Evolutionary conservation across 345 rosid genomes (phyloP).

Genomic region (Citrus reticulata): DNA sequence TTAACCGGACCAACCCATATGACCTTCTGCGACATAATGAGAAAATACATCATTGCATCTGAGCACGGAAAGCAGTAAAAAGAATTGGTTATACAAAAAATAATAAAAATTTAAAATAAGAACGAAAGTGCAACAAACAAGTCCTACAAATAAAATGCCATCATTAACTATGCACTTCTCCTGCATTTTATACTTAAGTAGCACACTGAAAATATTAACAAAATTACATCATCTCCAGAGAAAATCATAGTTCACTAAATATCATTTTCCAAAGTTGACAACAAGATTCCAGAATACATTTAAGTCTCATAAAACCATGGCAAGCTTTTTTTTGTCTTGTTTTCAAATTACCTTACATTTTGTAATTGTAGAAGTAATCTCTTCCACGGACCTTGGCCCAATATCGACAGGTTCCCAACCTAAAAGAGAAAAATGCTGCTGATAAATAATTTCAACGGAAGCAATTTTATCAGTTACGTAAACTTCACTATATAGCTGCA

Average conservation of each 20-base stretch:
- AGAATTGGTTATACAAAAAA: background rate
- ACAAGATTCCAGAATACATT: background rate
- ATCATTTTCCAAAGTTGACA: background rate
- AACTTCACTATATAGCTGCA: background rate
- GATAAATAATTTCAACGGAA: background rate
- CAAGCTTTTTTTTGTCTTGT: slow-evolving; percentile 1
- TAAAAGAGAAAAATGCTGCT: slow-evolving; percentile 16
- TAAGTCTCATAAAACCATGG: background rate
- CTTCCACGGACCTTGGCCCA: slow-evolving; percentile 53
- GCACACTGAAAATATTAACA: background rate
- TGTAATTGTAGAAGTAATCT: slow-evolving; percentile 38
- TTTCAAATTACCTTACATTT: slow-evolving; percentile 47
- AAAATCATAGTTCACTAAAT: background rate
- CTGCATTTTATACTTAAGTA: background rate
- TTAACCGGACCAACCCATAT: slow-evolving; percentile 61
- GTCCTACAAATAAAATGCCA: background rate
- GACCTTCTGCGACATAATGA: slow-evolving; percentile 38
- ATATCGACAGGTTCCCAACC: slow-evolving; percentile 66
- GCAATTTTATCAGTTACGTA: background rate
- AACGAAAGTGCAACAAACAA: background rate
- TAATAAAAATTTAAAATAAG: background rate
- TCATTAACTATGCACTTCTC: background rate
- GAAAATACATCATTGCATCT: slow-evolving; percentile 7
- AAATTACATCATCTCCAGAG: background rate
- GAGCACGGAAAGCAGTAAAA: slow-evolving; percentile 4